These are phyloP conservation scores for Leccinum boreale DNA, from an alignment of 768 basidiomycete genomes.

Conservation along the genomic window DNA sequence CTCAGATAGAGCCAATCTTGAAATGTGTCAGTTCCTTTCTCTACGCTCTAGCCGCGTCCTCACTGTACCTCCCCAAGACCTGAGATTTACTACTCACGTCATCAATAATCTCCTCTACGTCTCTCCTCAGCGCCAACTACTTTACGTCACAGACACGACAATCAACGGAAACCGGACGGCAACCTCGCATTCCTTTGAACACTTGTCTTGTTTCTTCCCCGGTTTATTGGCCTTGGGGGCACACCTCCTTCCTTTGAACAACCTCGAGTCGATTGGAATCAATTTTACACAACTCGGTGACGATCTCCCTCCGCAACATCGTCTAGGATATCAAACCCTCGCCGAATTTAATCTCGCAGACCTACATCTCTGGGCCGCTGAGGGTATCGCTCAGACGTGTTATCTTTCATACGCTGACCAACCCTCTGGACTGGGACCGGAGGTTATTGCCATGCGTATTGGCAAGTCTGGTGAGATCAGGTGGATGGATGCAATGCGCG, in stretches of 20 bases:
- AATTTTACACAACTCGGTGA: constrained; percentile 37
- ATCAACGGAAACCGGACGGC: constrained; percentile 26
- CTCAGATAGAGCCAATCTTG: constrained; percentile 55
- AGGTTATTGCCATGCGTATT: constrained; percentile 41
- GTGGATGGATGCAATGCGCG: constrained; percentile 36
- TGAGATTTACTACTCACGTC: constrained; percentile 58
- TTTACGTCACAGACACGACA: constrained; percentile 62
- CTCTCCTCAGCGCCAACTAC: constrained; percentile 58
- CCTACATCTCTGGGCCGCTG: constrained; percentile 73
- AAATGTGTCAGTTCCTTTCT: constrained; percentile 54
- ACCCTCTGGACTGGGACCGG: constrained; percentile 65
- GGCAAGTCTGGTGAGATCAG: constrained; percentile 21
- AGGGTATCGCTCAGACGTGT: constrained; percentile 71
- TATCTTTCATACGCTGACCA: constrained; percentile 71
- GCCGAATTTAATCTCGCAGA: constrained; percentile 51
- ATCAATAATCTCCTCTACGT: constrained; percentile 65
- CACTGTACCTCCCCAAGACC: constrained; percentile 38
- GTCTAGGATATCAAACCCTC: constrained; percentile 37
- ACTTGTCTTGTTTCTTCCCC: constrained; percentile 76
- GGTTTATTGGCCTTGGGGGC: constrained; percentile 72
- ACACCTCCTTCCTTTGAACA: constrained; percentile 55
- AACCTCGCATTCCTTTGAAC: constrained; percentile 58
- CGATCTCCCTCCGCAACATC: constrained; percentile 19
- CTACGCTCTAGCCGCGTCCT: not conserved
- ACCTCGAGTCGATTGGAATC: constrained; percentile 47